These are phyloP conservation scores for Adansonia gregorii DNA, from an alignment of 441 rosid genomes.

Conservation along the genomic window DNA sequence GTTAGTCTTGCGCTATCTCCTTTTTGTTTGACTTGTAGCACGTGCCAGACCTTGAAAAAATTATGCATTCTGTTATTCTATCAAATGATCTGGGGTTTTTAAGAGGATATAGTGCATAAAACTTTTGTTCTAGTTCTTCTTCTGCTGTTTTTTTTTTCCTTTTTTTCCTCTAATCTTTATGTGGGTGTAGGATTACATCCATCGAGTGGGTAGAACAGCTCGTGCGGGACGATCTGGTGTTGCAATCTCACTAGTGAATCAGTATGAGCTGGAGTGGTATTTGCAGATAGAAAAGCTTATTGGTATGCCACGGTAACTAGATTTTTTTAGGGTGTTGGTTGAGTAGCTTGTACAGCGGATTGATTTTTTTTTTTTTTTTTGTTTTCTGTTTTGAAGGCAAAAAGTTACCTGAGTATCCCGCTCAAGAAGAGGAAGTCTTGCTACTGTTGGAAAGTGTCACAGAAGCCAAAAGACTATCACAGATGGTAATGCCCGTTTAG, in stretches of 20 bases:
- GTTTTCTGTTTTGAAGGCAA: slow-evolving; percentile 52
- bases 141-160: neutral
- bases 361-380: slow-evolving; percentile 18
- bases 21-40: neutral
- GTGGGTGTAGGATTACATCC: slow-evolving; percentile 76
- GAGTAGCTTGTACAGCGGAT: neutral
- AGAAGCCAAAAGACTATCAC: slow-evolving; percentile 76
- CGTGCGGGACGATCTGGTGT: slow-evolving; percentile 98
- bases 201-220: slow-evolving; percentile 94
- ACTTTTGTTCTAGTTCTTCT: neutral
- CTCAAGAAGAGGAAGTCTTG: slow-evolving; percentile 83
- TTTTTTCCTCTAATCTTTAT: slow-evolving; percentile 20
- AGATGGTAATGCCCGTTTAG: slow-evolving; percentile 46
- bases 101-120: neutral
- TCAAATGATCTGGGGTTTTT: neutral
- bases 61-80: neutral
- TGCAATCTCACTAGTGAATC: slow-evolving; percentile 87
- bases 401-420: slow-evolving; percentile 68
- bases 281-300: slow-evolving; percentile 85
- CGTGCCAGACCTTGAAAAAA: neutral
- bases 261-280: slow-evolving; percentile 94
- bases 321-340: neutral
- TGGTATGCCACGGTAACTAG: slow-evolving; percentile 44
- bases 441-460: slow-evolving; percentile 65
- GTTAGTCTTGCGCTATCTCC: slow-evolving; percentile 35